Evolutionary conservation across 371 early-diverging fungal genomes (phyloP).

Genomic region (Choanephora cucurbitarum): DNA sequence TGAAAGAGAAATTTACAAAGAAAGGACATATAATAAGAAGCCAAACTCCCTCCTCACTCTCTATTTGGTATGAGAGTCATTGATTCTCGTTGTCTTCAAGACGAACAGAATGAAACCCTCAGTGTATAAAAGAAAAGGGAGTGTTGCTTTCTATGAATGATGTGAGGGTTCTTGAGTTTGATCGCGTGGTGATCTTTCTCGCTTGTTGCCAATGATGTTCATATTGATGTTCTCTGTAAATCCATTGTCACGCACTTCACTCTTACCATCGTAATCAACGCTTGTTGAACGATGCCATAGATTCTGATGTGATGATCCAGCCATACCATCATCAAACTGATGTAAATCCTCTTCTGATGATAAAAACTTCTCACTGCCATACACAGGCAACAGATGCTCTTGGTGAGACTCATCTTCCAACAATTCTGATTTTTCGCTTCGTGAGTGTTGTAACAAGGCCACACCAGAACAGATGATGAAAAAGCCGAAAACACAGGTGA

Average conservation of each 20-base stretch:
- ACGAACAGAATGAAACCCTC: no score
- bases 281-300: slow-evolving; percentile 19
- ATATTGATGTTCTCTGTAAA: slow-evolving; percentile 20
- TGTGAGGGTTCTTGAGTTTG: slow-evolving; percentile 7
- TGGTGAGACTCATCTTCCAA: slow-evolving; percentile 28
- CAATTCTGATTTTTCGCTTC: slow-evolving; percentile 15
- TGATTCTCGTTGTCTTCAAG: no score
- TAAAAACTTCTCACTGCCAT: slow-evolving; percentile 20
- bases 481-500: slow-evolving; percentile 89
- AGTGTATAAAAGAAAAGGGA: no score
- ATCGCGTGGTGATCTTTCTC: slow-evolving; percentile 1
- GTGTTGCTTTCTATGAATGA: not conserved
- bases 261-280: slow-evolving; percentile 10
- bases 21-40: no score
- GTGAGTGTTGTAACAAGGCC: slow-evolving; percentile 40
- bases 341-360: slow-evolving; percentile 21
- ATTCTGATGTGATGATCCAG: not conserved
- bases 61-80: no score
- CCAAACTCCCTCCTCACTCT: not conserved
- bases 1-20: no score
- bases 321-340: slow-evolving; percentile 8
- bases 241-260: not conserved
- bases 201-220: slow-evolving; percentile 5
- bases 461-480: slow-evolving; percentile 75
- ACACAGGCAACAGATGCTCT: slow-evolving; percentile 8